phyloP scores from a whole-genome alignment of 2,329 filamentous ascomycete species.

The Alternaria sp. region DNA sequence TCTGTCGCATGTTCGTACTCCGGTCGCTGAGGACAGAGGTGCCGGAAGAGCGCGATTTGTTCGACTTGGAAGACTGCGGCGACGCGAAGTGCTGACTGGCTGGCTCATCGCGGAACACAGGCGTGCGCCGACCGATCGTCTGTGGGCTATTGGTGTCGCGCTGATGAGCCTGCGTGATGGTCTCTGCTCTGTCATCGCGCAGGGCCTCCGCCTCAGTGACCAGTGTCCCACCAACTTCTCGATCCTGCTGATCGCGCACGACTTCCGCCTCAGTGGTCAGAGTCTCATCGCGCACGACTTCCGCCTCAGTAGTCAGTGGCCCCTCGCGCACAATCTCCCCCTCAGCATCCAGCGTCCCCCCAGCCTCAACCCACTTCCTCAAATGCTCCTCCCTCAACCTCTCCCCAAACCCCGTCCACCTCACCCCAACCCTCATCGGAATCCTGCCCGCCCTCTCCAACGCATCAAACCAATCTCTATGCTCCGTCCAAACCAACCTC shows the following conservation, averaged over 20 bases:
- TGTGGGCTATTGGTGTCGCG: background rate
- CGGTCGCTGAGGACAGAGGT: background rate
- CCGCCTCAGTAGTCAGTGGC: background rate
- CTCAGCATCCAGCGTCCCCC: background rate
- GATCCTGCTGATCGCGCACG: background rate
- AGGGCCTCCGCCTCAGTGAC: background rate
- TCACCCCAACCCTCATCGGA: slow-evolving; percentile 36
- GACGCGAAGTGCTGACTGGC: no score
- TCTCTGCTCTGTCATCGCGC: background rate
- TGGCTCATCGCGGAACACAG: background rate
- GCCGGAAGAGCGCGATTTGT: background rate
- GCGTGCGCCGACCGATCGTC: background rate
- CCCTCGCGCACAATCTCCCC: background rate
- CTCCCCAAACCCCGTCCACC: slow-evolving; percentile 15
- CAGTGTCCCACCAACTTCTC: background rate
- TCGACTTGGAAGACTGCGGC: background rate
- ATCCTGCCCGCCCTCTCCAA: slow-evolving; percentile 30
- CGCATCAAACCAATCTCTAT: slow-evolving; percentile 24
- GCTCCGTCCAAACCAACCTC: slow-evolving; percentile 20
- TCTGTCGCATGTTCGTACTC: background rate
- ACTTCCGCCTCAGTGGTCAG: background rate
- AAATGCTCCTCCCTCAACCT: slow-evolving; percentile 2
- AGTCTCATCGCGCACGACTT: background rate
- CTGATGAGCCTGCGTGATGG: background rate
- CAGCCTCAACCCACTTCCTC: background rate